These are phyloP conservation scores for Byssothecium circinans DNA, from an alignment of 2,329 filamentous ascomycete genomes.

Conservation along the genomic window DNA sequence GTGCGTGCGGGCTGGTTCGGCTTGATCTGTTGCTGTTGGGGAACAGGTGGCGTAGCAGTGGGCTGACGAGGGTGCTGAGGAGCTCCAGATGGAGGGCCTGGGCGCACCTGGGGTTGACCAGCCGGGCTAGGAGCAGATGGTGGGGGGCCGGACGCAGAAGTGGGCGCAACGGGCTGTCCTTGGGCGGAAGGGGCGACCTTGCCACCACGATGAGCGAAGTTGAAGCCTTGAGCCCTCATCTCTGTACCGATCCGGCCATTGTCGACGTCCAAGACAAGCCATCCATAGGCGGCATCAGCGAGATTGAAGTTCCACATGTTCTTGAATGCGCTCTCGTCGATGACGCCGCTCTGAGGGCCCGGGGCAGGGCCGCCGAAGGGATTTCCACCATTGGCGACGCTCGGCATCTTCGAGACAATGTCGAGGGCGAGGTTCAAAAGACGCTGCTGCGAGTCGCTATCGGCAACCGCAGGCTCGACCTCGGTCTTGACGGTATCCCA, in stretches of 20 bases:
- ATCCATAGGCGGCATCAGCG: conserved; percentile 95
- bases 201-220: conserved; percentile 91
- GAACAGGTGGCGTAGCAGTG: conserved; percentile 40
- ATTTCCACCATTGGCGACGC: conserved; percentile 90
- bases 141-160: conserved; percentile 37
- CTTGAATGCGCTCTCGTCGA: conserved; percentile 99
- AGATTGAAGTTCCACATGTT: conserved; percentile 99
- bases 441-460: conserved; percentile 92
- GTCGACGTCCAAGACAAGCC: conserved; percentile 91
- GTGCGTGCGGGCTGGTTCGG: conserved; percentile 42
- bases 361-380: conserved; percentile 87
- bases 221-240: conserved; percentile 98
- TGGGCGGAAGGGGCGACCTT: conserved; percentile 58
- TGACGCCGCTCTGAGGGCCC: conserved; percentile 76
- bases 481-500: conserved; percentile 98
- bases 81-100: conserved; percentile 34
- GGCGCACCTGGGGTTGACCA: conserved; percentile 39
- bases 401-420: conserved; percentile 97
- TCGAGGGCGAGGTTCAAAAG: conserved; percentile 87
- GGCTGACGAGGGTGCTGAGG: conserved; percentile 38
- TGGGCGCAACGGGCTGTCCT: conserved; percentile 42
- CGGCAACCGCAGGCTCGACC: conserved; percentile 89
- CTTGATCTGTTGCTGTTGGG: conserved; percentile 39
- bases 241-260: conserved; percentile 95
- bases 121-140: conserved; percentile 45